Base-by-base conservation (phyloP, 129 eudicot genomes). In the Lactuca saligna region DNA sequence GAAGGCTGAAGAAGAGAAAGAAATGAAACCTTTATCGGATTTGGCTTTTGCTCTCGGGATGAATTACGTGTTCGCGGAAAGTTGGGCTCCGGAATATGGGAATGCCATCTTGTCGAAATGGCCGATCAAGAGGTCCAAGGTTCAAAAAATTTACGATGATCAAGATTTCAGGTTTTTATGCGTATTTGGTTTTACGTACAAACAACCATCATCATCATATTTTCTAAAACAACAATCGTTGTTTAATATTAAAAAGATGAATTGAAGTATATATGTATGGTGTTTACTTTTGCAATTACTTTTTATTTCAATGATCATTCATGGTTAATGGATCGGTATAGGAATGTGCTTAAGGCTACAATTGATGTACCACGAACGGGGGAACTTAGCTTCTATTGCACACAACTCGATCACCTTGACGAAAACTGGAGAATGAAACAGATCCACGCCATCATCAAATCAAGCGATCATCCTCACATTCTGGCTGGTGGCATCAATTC, bases 61-160 rank as follows among this genome's bases (percentile, higher is more conserved):
- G 98, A 82, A 82, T 46, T 88, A 85, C 54, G 95, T 81, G 59
- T 92, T 92, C 74, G 98, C 98, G 4, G 98, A 88, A 79, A 92
- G 98, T 70, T 88, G 96, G 98, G 98, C 98, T 46, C 96, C 98
- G 0, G 96, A 92, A 66, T 92, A 82, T 51, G 98, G 98, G 32
- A 92, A 92, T 35, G 98, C 98, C 34, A 85, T 92, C 37, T 69
- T 92, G 76, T 88, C 98, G 0, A 88, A 79, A 82, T 92, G 91
- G 96, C 98, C 98, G 12, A 92, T 92, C 25, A 88, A 80, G 83
- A 82, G 67, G 61, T 92, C 82, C 78, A 88, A 69, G 54, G 95
- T 84, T 75, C 91, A 92, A 78, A 92, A 82, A 61, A 82, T 92
- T 17, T 82, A 63, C 15, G 92, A 88, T 6, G 95, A 92, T 25